A percentile compares a stretch with the other conserved stretches of the same genome.
These are phyloP conservation scores for Magnolia officinalis DNA, from an alignment of 164 flowering plant genomes.

Conservation along the genomic window DNA sequence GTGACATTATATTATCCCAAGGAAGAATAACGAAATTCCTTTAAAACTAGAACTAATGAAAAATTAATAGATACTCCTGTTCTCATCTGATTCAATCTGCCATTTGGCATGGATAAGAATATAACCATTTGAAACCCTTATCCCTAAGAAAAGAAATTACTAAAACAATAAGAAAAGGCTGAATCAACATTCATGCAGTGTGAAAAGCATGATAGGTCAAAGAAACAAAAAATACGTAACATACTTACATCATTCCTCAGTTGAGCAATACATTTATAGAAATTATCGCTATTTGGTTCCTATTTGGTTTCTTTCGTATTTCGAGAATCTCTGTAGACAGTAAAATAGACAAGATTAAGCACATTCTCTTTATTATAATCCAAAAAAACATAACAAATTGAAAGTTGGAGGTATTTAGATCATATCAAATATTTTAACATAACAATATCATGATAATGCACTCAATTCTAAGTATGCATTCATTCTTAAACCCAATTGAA, in stretches of 20 bases:
- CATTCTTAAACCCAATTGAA: no score
- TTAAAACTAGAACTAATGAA: background rate
- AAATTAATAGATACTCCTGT: slow-evolving; percentile 50
- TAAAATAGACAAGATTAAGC: no score
- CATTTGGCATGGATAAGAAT: slow-evolving; percentile 87
- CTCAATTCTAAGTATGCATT: no score
- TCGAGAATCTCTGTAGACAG: slow-evolving; percentile 45
- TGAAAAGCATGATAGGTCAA: background rate
- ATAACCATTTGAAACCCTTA: slow-evolving; percentile 55
- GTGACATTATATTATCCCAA: background rate
- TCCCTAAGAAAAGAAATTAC: slow-evolving; percentile 23
- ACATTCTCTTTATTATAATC: no score
- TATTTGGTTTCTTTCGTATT: background rate
- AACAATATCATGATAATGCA: no score
- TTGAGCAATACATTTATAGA: slow-evolving; percentile 49
- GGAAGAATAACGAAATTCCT: no score
- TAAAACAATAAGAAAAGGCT: background rate
- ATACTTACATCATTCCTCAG: slow-evolving; percentile 46
- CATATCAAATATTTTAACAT: no score
- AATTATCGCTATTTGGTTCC: slow-evolving; percentile 57
- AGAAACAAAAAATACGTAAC: slow-evolving; percentile 8
- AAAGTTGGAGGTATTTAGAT: no score
- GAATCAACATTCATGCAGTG: background rate
- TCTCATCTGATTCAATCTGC: slow-evolving; percentile 96
- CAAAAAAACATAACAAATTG: no score